Conservation (phyloP, 805 yeast genomes). For the Candida jianshihensis region DNA sequence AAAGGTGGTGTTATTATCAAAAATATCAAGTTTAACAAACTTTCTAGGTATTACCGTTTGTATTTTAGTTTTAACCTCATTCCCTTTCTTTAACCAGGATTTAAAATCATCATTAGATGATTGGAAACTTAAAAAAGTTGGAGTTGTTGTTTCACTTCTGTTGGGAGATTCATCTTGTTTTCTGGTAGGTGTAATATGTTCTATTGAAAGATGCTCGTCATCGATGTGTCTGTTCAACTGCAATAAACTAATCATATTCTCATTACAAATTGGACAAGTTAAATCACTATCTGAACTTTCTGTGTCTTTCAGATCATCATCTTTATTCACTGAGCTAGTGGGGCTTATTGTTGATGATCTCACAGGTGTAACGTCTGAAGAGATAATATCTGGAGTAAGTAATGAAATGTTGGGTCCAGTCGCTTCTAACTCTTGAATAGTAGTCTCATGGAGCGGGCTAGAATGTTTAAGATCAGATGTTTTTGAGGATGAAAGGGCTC, state of each 20-base stretch:
- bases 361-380: not conserved
- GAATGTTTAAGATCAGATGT: too few relatives aligned
- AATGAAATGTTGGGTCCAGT: too few relatives aligned
- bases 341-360: not conserved
- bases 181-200: too few relatives aligned
- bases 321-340: not conserved
- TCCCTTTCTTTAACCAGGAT: constrained; percentile 37
- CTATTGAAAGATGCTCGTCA: constrained; percentile 49
- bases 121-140: not conserved
- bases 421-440: too few relatives aligned
- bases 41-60: constrained; percentile 30
- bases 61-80: constrained; percentile 32
- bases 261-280: constrained; percentile 67
- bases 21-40: constrained; percentile 39
- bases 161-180: too few relatives aligned
- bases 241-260: constrained; percentile 42
- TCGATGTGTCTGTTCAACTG: constrained; percentile 70
- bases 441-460: too few relatives aligned
- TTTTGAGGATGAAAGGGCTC: too few relatives aligned
- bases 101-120: constrained; percentile 28
- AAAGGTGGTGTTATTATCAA: constrained; percentile 30
- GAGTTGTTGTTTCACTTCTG: not conserved
- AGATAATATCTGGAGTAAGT: constrained; percentile 8
- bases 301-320: not conserved
- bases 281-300: constrained; percentile 2